Percentiles rank a stretch among this genome's conserved stretches.
These are phyloP conservation scores for Blastomyces parvus DNA, from an alignment of 2,329 filamentous ascomycete species.

Conservation along the genomic window DNA sequence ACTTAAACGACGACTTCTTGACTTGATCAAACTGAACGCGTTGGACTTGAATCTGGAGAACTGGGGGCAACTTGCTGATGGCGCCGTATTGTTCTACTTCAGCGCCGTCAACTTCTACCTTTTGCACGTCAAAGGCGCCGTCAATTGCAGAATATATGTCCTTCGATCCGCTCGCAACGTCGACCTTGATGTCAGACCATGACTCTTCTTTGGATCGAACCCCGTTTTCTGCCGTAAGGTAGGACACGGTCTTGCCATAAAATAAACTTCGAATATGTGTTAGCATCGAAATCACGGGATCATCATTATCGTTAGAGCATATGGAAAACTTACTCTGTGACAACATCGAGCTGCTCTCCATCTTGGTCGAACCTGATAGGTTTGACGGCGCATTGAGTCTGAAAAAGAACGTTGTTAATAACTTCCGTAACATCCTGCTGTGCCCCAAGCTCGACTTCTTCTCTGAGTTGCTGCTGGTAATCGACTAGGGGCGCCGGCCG, in stretches of 20 bases:
- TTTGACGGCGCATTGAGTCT: slow-evolving; percentile 79
- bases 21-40: slow-evolving; percentile 63
- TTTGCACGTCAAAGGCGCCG: slow-evolving; percentile 71
- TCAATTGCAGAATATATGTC: slow-evolving; percentile 79
- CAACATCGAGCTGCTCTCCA: slow-evolving; percentile 69
- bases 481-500: slow-evolving; percentile 33
- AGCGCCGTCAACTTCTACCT: slow-evolving; percentile 56
- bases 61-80: slow-evolving; percentile 66
- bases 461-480: slow-evolving; percentile 31
- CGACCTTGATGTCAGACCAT: slow-evolving; percentile 55
- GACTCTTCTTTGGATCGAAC: slow-evolving; percentile 46
- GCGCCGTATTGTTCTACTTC: slow-evolving; percentile 57
- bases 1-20: slow-evolving; percentile 55
- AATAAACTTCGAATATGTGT: slow-evolving; percentile 34
- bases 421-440: slow-evolving; percentile 97
- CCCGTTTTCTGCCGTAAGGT: slow-evolving; percentile 38
- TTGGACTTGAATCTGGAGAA: slow-evolving; percentile 84
- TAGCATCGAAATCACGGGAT: slow-evolving; percentile 11
- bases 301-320: not conserved
- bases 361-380: slow-evolving; percentile 55
- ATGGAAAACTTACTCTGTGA: slow-evolving; percentile 50
- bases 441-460: slow-evolving; percentile 50
- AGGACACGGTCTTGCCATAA: slow-evolving; percentile 40
- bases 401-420: slow-evolving; percentile 82
- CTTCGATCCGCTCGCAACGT: slow-evolving; percentile 48